Base-by-base conservation (phyloP, 768 basidiomycete genomes). In the Hygrophorus pudorinus region DNA sequence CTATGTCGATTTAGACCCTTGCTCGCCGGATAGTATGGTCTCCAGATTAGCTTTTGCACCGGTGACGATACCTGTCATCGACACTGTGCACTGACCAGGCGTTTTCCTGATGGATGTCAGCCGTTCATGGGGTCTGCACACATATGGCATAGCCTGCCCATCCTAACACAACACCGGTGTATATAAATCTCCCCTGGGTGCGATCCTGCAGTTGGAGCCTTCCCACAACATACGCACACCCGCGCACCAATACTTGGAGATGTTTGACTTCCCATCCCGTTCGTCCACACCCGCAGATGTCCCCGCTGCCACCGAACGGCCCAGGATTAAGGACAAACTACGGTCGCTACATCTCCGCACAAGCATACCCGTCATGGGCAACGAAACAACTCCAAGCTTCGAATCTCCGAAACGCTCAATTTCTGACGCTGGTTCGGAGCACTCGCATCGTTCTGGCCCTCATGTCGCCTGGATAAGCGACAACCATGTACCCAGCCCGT, bases 91-190 rank as follows among this genome's bases (percentile, higher is more conserved):
- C 43, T 6, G 34, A 41, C 35, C 24, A 28, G 31, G 20, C 24
- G 33, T 36, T 28, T 28, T 33, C 43, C 43, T 44, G 34, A 37
- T 44, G 43, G 33, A 44, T 18, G 43, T 44, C 43, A 44, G 43
- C 43, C 43, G 43, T 27, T 44, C n/a, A 28, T 28, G 20, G 14
- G 11, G 43, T 27, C 42, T 43, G 32, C 11, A 43, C 27, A 43
- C 27, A 24, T 24, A 24, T 7, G 24, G 24, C 24, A 24, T 7
- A 24, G 24, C 24, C 24, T 24, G 24, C 7, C 24, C 24, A 13
- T 24, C 42, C 29, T 9, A 17, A 38, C 17, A 20, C 32, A 11
- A 18, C 33, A 3, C 6, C 7, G 17, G 24, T 35, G 31, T 34
- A 27, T 43, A 11, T 16, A 32, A 16, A 27, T 34, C n/a, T 4